These are phyloP conservation scores for Diaporthe aspalathi DNA, from an alignment of 2,329 filamentous ascomycete species.

Conservation along the genomic window DNA sequence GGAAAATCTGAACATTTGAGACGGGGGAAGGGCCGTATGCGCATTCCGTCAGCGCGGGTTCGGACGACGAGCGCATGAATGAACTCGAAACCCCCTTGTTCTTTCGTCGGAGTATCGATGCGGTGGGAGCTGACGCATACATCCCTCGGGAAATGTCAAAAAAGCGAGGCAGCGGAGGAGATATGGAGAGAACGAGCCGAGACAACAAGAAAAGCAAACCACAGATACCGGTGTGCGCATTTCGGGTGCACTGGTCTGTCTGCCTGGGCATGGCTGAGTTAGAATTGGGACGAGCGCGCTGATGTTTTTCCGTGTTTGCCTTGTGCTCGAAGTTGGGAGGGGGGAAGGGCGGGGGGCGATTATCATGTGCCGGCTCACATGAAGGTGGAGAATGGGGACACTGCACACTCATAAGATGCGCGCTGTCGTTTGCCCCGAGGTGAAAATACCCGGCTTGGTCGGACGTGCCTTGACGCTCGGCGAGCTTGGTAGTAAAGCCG, in stretches of 20 bases:
- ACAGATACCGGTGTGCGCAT: not conserved
- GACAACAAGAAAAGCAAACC: no score
- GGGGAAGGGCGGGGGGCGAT: no score
- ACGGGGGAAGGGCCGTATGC: no score
- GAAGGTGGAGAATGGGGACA: not conserved
- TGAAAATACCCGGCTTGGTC: not conserved
- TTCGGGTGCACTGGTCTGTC: not conserved
- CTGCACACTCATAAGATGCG: not conserved
- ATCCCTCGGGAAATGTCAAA: not conserved
- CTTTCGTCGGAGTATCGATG: not conserved
- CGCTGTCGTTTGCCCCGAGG: not conserved
- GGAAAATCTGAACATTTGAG: no score
- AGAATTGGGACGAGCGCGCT: not conserved
- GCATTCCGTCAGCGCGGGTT: not conserved
- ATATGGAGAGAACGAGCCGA: not conserved
- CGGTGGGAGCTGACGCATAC: slow-evolving; percentile 10
- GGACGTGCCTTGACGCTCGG: slow-evolving; percentile 20
- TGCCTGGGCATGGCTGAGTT: not conserved
- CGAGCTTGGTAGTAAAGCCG: slow-evolving; percentile 27
- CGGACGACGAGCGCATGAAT: slow-evolving; percentile 3
- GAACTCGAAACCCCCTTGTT: not conserved
- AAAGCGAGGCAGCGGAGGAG: not conserved
- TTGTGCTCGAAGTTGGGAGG: not conserved
- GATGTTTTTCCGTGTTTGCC: not conserved
- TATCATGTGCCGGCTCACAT: not conserved